Base-by-base conservation (phyloP, 139 green algal genomes). In the Desmodesmus armatus region DNA sequence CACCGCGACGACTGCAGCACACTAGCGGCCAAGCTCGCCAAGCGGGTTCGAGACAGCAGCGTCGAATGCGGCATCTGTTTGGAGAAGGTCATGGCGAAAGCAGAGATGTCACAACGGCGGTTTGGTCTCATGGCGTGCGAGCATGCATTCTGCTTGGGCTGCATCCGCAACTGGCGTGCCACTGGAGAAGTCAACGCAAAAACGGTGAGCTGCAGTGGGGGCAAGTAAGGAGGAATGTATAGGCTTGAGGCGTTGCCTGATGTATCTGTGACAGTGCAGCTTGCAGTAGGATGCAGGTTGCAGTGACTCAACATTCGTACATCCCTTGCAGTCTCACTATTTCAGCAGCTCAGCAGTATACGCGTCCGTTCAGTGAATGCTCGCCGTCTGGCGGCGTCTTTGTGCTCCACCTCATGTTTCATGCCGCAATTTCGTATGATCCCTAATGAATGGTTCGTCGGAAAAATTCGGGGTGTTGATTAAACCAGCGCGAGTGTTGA, bases 81-180 rank as follows among this genome's bases (percentile, higher is more conserved):
- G 67, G 95, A 98, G 84, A 78, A 49, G 35, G 93, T 94, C 44
- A 73, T 94, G 82, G 70, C 62, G 27, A 95, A 95, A 81, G 49
- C 71, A 3, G 63, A 69, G 0, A 43, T 89, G 0, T 60, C 66
- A 0, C 88, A 92, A 7, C 89, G 92, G 40, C 88, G 88, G 41
- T 98, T 98, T 86, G 95, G 95, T 1, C 92, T 98, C 86, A 85
- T 98, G 81, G 70, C 79, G 47, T 98, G 95, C 82, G 90, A 96
- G 31, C 95, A 98, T 85, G 29, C 91, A 44, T 98, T 98, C 83
- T 98, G 95, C 90, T 87, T 98, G 33, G 13, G 41, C 13, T 98
- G 95, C 93, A 98, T 98, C 76, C 90, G 95, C 53, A 86, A 41
- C 83, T 98, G 95, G 95, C 86, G 95, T 3, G 77, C 74, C 79